phyloP scores from a whole-genome alignment of 805 yeast genomes.

The Candida arabinofermentans region DNA sequence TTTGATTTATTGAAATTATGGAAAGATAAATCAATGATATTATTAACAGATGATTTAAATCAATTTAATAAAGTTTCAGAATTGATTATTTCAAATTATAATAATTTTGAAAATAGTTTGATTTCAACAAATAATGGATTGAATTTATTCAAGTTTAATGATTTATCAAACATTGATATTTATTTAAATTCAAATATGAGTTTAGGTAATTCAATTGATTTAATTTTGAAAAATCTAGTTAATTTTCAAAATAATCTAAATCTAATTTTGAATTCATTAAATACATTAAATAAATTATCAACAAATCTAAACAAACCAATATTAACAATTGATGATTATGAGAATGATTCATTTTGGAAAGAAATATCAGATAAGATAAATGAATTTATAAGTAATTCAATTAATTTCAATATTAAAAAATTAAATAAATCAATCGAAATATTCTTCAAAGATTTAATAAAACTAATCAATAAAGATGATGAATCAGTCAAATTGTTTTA shows the following conservation, averaged over 20 bases:
- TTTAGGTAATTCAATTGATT: conserved; percentile 10
- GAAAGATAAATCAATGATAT: conserved; percentile 12
- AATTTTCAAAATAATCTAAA: conserved; percentile 15
- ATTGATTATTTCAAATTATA: conserved; percentile 14
- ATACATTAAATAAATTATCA: conserved; percentile 17
- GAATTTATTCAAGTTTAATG: conserved; percentile 19
- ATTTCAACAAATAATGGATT: conserved; percentile 14
- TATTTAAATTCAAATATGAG: conserved; percentile 12
- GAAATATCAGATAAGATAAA: conserved; percentile 8
- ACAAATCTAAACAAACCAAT: conserved; percentile 25
- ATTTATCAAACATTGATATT: conserved; percentile 19
- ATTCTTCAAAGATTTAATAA: conserved; percentile 14
- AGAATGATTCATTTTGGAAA: conserved; percentile 31
- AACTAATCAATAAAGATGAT: not conserved
- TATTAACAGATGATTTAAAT: conserved; percentile 12
- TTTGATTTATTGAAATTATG: conserved; percentile 17
- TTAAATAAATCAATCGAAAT: conserved; percentile 15
- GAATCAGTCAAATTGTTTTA: conserved; percentile 20
- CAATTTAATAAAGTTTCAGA: conserved; percentile 19
- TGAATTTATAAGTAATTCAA: conserved; percentile 14
- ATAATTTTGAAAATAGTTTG: conserved; percentile 6
- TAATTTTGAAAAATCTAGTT: conserved; percentile 14
- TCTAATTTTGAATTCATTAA: conserved; percentile 15
- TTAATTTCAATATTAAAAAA: conserved; percentile 7
- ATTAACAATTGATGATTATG: conserved; percentile 34